Base-by-base conservation (phyloP, 805 yeast genomes). In the Pichia cabralensis region DNA sequence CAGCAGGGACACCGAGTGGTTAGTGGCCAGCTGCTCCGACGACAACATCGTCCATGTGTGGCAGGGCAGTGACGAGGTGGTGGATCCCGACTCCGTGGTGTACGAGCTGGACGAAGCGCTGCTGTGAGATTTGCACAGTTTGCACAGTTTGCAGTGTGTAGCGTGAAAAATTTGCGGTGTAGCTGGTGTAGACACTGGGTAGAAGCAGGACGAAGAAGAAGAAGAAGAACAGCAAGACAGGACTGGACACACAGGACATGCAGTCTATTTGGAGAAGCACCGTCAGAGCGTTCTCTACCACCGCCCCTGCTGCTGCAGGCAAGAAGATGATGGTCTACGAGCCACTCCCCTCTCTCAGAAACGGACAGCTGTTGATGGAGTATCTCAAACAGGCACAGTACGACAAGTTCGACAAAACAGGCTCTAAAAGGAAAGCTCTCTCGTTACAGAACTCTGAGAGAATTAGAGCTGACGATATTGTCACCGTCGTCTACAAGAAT, bases 401-500 rank as follows among this genome's bases (percentile, higher is more conserved):
- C 30, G 56, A 59, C 22, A 69, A 65, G 44, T 69, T 80, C 41
- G 97, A 88, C 53, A 80, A 85, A 13, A 61, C 70, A 3, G 92
- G 89, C 5, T 61, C 66, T 60, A 80, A 82, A 58, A 63, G 76
- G 32, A 62, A 66, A 16, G 56, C 80, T 30, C 59, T 84, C 21
- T 61, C 67, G 36, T 61, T 63, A 20, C 43, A 53, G 16, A 64
- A 65, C 34, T 58, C 69, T 7, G 67, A 67, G 17, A 61, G 71
- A 38, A 61, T 88, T 21, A 68, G 83, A 36, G 71, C 94, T 1
- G 96, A 95, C 11, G 96, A 88, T 53, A 66, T 84, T 20, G 74
- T 88, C 25, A 73, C 81, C 42, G 80, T 88, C 4, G 72, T 75
- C 22, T 85, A 81, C 53, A 67, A 67, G 48, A 66, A 72, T 37